Conservation (phyloP, 2,329 filamentous ascomycete species). For the Cercospora sp. region DNA sequence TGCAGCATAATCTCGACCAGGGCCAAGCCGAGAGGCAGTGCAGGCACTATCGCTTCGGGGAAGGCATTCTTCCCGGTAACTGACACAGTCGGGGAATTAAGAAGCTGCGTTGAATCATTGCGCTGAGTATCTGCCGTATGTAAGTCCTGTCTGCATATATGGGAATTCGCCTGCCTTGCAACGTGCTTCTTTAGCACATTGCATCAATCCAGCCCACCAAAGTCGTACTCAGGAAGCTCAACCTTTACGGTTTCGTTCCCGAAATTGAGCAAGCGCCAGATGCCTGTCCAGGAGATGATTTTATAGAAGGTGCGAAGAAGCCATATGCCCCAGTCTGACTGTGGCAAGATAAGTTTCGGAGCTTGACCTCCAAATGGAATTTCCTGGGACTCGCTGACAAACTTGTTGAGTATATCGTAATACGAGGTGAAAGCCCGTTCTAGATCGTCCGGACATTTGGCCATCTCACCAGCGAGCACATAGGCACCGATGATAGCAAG, state of each 20-base stretch:
- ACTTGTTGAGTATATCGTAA: conserved; percentile 25
- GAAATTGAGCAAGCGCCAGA: conserved; percentile 18
- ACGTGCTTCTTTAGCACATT: neutral
- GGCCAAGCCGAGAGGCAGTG: neutral
- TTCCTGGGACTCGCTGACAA: conserved; percentile 29
- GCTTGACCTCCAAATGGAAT: conserved; percentile 35
- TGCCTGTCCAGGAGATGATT: conserved; percentile 18
- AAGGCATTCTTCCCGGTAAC: neutral
- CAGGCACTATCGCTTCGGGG: neutral
- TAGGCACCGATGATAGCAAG: conserved; percentile 44
- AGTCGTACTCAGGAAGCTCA: conserved; percentile 6
- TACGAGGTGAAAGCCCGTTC: conserved; percentile 28
- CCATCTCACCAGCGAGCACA: conserved; percentile 34
- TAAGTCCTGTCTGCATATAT: neutral
- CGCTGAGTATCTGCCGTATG: neutral
- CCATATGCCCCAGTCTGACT: conserved; percentile 30
- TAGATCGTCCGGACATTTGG: conserved; percentile 17
- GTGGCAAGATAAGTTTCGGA: conserved; percentile 28
- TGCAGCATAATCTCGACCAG: neutral
- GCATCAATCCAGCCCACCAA: neutral
- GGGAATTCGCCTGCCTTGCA: neutral
- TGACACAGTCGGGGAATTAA: neutral
- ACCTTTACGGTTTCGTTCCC: conserved; percentile 9
- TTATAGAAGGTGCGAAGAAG: conserved; percentile 28
- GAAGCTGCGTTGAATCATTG: neutral